These are phyloP conservation scores for Metschnikowia henanensis DNA, from an alignment of 805 yeast genomes.

Conservation along the genomic window DNA sequence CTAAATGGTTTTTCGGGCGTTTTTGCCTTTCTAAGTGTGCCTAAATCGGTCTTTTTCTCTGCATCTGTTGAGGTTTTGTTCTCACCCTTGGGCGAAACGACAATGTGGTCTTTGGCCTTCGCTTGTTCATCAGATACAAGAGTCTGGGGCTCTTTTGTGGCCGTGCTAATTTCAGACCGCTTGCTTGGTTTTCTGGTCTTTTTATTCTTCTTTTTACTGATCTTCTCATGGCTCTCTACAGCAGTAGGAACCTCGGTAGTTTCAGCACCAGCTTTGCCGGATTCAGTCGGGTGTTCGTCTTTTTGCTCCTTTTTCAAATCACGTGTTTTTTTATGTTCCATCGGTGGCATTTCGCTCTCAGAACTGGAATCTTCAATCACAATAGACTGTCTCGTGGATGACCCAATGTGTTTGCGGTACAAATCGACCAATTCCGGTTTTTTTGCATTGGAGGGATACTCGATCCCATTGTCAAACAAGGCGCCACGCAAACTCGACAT, in stretches of 20 bases:
- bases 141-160: background rate
- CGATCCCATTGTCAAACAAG: slow-evolving; percentile 61
- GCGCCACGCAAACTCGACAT: slow-evolving; percentile 71
- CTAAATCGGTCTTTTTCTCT: background rate
- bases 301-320: background rate
- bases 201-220: slow-evolving; percentile 7
- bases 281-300: slow-evolving; percentile 1
- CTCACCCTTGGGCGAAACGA: background rate
- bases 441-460: slow-evolving; percentile 60
- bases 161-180: background rate
- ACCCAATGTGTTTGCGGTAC: slow-evolving; percentile 51
- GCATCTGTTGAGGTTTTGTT: background rate
- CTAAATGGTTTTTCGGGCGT: background rate
- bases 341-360: background rate
- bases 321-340: background rate
- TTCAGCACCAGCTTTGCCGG: background rate
- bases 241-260: background rate
- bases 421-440: slow-evolving; percentile 64
- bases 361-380: background rate
- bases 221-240: slow-evolving; percentile 9
- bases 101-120: slow-evolving; percentile 1
- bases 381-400: slow-evolving; percentile 5
- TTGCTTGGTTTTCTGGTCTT: slow-evolving; percentile 6
- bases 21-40: background rate
- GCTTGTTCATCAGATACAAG: no score